These are phyloP conservation scores for Dissophora ornata DNA, from an alignment of 192 early-diverging fungal genomes.

Conservation along the genomic window DNA sequence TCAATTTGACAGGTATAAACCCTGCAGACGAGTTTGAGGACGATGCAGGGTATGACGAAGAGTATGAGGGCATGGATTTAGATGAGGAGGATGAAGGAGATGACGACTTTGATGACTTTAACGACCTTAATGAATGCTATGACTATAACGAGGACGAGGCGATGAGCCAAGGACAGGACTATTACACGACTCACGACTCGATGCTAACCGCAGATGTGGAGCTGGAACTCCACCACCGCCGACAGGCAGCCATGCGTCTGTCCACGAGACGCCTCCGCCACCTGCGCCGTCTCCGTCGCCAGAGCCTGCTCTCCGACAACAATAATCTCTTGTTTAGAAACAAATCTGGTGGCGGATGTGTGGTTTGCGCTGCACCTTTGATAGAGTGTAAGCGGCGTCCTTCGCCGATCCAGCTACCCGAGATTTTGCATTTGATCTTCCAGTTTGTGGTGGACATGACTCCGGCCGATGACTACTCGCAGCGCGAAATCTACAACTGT, in stretches of 20 bases:
- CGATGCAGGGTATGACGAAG: background rate
- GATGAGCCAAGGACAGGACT: background rate
- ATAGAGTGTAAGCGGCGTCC: conserved; percentile 10
- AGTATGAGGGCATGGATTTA: conserved; percentile 14
- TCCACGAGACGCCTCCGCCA: background rate
- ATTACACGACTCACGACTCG: conserved; percentile 10
- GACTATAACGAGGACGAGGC: conserved; percentile 16
- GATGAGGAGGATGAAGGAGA: conserved; percentile 19
- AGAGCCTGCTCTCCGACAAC: conserved; percentile 23
- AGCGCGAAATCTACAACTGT: conserved; percentile 44
- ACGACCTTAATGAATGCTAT: conserved; percentile 15
- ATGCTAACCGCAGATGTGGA: conserved; percentile 28
- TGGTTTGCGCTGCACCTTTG: conserved; percentile 12
- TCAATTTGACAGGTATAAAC: conserved; percentile 44
- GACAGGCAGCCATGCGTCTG: conserved; percentile 4
- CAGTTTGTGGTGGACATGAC: conserved; percentile 54
- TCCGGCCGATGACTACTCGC: conserved; percentile 40
- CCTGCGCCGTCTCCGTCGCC: conserved; percentile 19
- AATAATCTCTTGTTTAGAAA: conserved; percentile 1
- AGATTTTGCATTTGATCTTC: conserved; percentile 60
- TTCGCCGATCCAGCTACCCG: conserved; percentile 53
- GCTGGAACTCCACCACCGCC: conserved; percentile 16
- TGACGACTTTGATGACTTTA: conserved; percentile 7
- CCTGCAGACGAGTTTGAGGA: conserved; percentile 13
- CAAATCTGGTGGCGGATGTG: conserved; percentile 5